These are phyloP conservation scores for Puccinia polysora DNA, from an alignment of 1,284 basidiomycete genomes.

Conservation along the genomic window DNA sequence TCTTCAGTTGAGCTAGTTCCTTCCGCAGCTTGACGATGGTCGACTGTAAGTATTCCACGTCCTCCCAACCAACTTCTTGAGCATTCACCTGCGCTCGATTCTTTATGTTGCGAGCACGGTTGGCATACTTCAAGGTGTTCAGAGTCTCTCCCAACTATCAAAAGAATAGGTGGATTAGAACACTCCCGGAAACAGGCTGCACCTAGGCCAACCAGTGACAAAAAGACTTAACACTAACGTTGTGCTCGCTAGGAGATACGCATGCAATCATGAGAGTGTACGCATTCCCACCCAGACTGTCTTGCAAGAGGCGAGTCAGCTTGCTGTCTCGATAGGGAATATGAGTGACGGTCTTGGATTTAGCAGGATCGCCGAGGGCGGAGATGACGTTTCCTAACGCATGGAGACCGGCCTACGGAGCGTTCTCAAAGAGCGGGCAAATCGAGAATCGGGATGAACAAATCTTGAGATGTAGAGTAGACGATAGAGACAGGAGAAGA, in stretches of 20 bases:
- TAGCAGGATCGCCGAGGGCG: slow-evolving; percentile 85
- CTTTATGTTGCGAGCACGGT: slow-evolving; percentile 94
- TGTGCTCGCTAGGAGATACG: slow-evolving; percentile 91
- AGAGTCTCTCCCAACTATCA: slow-evolving; percentile 73
- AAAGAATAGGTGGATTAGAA: too few relatives aligned
- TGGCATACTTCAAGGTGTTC: slow-evolving; percentile 96
- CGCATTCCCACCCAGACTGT: slow-evolving; percentile 96
- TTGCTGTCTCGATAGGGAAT: slow-evolving; percentile 96
- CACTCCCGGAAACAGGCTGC: not conserved
- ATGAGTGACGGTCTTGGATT: slow-evolving; percentile 59
- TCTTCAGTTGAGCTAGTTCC: slow-evolving; percentile 73
- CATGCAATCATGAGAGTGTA: slow-evolving; percentile 99
- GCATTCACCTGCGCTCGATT: too few relatives aligned
- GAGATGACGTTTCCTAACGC: slow-evolving; percentile 98
- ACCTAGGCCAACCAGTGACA: too few relatives aligned
- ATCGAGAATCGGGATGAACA: too few relatives aligned
- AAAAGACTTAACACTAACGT: slow-evolving; percentile 53
- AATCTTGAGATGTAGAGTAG: too few relatives aligned
- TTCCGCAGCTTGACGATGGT: slow-evolving; percentile 76
- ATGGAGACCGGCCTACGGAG: slow-evolving; percentile 91
- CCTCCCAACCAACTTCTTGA: slow-evolving; percentile 96
- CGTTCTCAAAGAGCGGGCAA: too few relatives aligned
- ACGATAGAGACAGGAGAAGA: too few relatives aligned
- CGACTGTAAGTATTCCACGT: slow-evolving; percentile 88
- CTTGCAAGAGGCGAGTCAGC: slow-evolving; percentile 84